phyloP scores from a whole-genome alignment of 2,329 filamentous ascomycete species.

The Arthrobotrys megalospora region DNA sequence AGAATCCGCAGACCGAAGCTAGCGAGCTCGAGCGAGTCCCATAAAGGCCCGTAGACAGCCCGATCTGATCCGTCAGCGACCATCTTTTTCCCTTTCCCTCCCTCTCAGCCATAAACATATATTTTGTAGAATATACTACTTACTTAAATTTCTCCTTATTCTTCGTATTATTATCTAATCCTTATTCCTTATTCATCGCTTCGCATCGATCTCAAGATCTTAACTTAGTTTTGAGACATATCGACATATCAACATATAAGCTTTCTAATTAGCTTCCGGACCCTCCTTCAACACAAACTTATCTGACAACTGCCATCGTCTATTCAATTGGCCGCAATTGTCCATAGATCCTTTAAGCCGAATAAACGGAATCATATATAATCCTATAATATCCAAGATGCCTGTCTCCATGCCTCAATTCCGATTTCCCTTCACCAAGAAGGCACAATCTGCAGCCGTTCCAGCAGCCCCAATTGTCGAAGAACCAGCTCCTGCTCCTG shows the following conservation, averaged over 20 bases:
- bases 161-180: conserved; percentile 36
- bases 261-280: conserved; percentile 43
- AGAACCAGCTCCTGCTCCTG: conserved; percentile 31
- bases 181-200: conserved; percentile 5
- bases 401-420: conserved; percentile 60
- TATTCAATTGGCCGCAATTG: conserved; percentile 19
- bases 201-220: conserved; percentile 21
- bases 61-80: conserved; percentile 54
- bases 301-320: background rate
- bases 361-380: conserved; percentile 14
- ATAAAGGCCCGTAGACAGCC: conserved; percentile 59
- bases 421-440: conserved; percentile 58
- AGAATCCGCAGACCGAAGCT: conserved; percentile 30
- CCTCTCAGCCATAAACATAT: background rate
- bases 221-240: conserved; percentile 4
- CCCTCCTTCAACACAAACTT: conserved; percentile 36
- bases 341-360: conserved; percentile 10
- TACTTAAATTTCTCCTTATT: conserved; percentile 10
- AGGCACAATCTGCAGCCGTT: conserved; percentile 30
- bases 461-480: conserved; percentile 21
- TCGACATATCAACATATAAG: conserved; percentile 47
- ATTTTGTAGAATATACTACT: conserved; percentile 23
- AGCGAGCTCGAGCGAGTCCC: conserved; percentile 61
- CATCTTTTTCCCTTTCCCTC: conserved; percentile 52
- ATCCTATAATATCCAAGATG: conserved; percentile 47